A percentile compares a stretch with the other conserved stretches of the same genome.
Evolutionary conservation across 2,329 filamentous ascomycete genomes (phyloP).

Genomic region (Epichloe amarillans): DNA sequence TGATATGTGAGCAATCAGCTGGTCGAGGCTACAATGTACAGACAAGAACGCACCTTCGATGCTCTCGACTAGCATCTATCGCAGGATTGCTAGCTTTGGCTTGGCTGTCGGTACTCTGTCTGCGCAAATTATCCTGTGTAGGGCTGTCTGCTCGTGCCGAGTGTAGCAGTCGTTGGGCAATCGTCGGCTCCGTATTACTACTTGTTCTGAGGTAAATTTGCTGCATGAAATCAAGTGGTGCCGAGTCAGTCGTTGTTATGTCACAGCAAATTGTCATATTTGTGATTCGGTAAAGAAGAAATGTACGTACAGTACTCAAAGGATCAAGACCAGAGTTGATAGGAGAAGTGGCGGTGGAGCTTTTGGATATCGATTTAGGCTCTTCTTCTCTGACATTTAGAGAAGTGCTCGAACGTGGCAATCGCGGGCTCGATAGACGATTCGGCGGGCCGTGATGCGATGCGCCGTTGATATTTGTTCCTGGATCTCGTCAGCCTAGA

Average conservation of each 20-base stretch:
- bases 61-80: conserved; percentile 39
- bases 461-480: conserved; percentile 3
- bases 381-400: conserved; percentile 22
- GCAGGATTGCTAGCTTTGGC: conserved; percentile 21
- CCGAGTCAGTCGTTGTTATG: neutral
- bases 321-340: conserved; percentile 21
- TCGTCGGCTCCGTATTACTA: conserved; percentile 27
- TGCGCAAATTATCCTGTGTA: conserved; percentile 25
- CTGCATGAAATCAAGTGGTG: conserved; percentile 10
- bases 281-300: neutral
- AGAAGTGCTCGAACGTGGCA: conserved; percentile 49
- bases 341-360: conserved; percentile 13
- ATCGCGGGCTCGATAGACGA: conserved; percentile 11
- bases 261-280: neutral
- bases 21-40: too few species aligned
- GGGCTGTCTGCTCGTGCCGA: conserved; percentile 39
- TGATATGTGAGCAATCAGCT: conserved; percentile 5
- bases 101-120: conserved; percentile 28
- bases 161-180: conserved; percentile 41
- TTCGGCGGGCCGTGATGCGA: conserved; percentile 7
- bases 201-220: conserved; percentile 28
- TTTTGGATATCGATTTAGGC: conserved; percentile 15
- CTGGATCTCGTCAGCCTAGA: conserved; percentile 3
- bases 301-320: conserved; percentile 21
- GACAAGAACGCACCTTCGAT: conserved; percentile 41